phyloP scores from a whole-genome alignment of 331 rosid species.

The Quercus lobata region DNA sequence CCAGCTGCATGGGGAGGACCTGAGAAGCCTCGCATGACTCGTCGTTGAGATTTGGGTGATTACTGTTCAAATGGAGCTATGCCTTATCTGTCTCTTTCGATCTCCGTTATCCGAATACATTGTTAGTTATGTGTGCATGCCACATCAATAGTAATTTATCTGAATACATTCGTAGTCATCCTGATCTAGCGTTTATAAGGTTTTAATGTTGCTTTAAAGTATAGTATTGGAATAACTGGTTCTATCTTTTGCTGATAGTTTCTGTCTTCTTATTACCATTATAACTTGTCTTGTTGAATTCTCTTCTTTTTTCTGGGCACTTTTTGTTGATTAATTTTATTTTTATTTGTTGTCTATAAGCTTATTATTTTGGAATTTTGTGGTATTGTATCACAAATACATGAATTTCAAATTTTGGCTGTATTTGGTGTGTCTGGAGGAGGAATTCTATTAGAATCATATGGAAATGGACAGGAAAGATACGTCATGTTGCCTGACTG shows the following conservation, averaged over 20 bases:
- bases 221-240: slow-evolving; percentile 9
- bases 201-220: slow-evolving; percentile 22
- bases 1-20: slow-evolving; percentile 65
- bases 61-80: slow-evolving; percentile 25
- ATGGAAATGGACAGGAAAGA: slow-evolving; percentile 14
- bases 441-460: slow-evolving; percentile 12
- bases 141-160: slow-evolving; percentile 38
- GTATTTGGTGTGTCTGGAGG: neutral
- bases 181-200: slow-evolving; percentile 37
- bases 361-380: slow-evolving; percentile 3
- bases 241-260: neutral
- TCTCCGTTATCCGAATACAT: slow-evolving; percentile 22
- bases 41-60: slow-evolving; percentile 48
- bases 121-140: slow-evolving; percentile 41
- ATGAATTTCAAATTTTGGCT: neutral
- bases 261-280: neutral
- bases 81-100: slow-evolving; percentile 15
- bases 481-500: slow-evolving; percentile 3
- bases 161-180: slow-evolving; percentile 34
- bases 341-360: slow-evolving; percentile 6
- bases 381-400: neutral
- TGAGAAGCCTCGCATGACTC: slow-evolving; percentile 64
- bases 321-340: slow-evolving; percentile 8
- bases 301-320: slow-evolving; percentile 1
- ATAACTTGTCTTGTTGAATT: slow-evolving; percentile 16